A percentile compares a stretch with the other conserved stretches of the same genome.
Conservation (phyloP, 129 eudicot genomes). For the Pittosporum tobira region DNA sequence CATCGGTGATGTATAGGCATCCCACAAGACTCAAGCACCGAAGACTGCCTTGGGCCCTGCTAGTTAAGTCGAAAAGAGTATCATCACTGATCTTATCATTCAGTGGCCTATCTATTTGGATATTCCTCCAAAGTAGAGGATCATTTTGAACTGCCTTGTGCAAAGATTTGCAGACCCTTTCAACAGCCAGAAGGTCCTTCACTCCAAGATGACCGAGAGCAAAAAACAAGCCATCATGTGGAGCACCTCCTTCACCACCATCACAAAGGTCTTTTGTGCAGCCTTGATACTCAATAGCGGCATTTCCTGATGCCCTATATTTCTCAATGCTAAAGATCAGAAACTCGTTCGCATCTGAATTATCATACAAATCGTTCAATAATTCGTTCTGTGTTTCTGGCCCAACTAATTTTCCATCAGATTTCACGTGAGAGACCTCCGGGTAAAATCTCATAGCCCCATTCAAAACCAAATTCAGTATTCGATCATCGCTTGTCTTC, state of each 20-base stretch:
- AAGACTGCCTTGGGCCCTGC: constrained; percentile 57
- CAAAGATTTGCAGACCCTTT: constrained; percentile 60
- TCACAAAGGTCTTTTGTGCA: not conserved
- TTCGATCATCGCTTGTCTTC: constrained; percentile 17
- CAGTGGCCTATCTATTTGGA: constrained; percentile 34
- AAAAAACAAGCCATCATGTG: constrained; percentile 43
- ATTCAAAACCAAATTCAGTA: constrained; percentile 23
- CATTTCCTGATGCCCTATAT: constrained; percentile 5
- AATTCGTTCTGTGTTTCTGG: constrained; percentile 10
- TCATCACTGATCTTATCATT: constrained; percentile 39
- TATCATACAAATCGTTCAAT: constrained; percentile 1
- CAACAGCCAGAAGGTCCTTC: constrained; percentile 58
- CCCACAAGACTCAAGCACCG: constrained; percentile 42
- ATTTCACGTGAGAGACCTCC: not conserved
- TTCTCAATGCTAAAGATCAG: constrained; percentile 19
- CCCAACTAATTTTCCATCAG: constrained; percentile 5
- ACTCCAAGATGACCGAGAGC: constrained; percentile 53
- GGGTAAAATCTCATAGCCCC: constrained; percentile 13
- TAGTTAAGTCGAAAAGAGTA: constrained; percentile 37
- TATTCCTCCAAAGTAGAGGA: constrained; percentile 49
- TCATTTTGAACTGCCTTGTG: constrained; percentile 45
- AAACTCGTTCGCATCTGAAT: constrained; percentile 2
- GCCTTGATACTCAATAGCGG: not conserved
- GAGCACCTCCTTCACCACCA: constrained; percentile 20
- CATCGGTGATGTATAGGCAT: constrained; percentile 49